These are phyloP conservation scores for Durotheca rogersii DNA, from an alignment of 495 filamentous ascomycete species.

Conservation along the genomic window DNA sequence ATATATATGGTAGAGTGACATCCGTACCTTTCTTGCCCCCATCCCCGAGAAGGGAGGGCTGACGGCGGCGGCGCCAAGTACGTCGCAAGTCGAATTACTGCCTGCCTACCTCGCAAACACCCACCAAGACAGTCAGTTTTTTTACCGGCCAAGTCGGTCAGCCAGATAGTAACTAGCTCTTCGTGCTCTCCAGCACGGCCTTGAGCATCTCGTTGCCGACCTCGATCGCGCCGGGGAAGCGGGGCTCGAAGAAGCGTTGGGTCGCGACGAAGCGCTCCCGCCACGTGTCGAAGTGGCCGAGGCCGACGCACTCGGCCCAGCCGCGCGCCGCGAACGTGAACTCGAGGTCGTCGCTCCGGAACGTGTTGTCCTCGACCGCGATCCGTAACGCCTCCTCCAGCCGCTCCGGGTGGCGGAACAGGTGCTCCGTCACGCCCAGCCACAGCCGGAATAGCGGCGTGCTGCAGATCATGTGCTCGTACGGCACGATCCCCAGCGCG, in stretches of 20 bases:
- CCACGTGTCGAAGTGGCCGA: slow-evolving; percentile 90
- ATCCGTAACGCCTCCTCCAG: slow-evolving; percentile 84
- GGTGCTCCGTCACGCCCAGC: slow-evolving; percentile 95
- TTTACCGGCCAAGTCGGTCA: background rate
- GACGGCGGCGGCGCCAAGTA: no score
- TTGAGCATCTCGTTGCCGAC: slow-evolving; percentile 97
- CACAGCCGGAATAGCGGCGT: slow-evolving; percentile 98
- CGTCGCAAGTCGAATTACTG: no score
- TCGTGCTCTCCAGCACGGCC: slow-evolving; percentile 79
- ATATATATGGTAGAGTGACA: no score
- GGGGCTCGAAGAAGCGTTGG: slow-evolving; percentile 83
- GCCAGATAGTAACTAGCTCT: slow-evolving; percentile 12
- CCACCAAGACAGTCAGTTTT: no score
- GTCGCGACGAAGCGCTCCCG: slow-evolving; percentile 83
- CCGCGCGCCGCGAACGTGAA: slow-evolving; percentile 95
- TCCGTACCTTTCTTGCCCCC: no score
- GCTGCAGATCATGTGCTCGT: slow-evolving; percentile 99
- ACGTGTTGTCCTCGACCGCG: slow-evolving; percentile 83
- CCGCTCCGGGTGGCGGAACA: slow-evolving; percentile 81
- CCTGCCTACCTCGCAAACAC: no score
- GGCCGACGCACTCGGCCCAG: slow-evolving; percentile 89
- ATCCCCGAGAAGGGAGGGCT: no score
- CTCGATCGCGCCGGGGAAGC: slow-evolving; percentile 79
- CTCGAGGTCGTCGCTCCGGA: slow-evolving; percentile 88
- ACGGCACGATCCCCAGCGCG: slow-evolving; percentile 86